Conservation (phyloP, 2,329 filamentous ascomycete genomes). For the Paracoccidioides brasiliensis region DNA sequence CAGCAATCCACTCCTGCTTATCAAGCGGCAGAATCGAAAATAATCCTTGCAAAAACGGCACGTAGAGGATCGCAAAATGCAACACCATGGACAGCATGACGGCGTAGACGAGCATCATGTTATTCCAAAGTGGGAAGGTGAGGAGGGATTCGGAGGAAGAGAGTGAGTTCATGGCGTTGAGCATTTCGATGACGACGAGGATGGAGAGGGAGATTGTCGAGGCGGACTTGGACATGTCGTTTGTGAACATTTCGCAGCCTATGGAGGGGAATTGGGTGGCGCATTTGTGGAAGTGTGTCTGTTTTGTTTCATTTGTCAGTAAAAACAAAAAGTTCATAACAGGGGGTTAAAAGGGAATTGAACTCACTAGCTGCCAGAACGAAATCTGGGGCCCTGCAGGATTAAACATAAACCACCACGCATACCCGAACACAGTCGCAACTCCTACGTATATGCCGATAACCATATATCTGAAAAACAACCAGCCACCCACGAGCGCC, state of each 20-base stretch:
- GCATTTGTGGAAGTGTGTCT: conserved; percentile 87
- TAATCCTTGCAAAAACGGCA: conserved; percentile 71
- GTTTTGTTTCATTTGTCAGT: background rate
- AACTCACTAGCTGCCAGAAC: conserved; percentile 64
- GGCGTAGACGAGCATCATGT: conserved; percentile 96
- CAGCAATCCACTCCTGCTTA: conserved; percentile 81
- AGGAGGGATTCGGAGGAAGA: conserved; percentile 90
- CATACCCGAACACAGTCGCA: conserved; percentile 91
- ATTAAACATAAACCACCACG: conserved; percentile 99
- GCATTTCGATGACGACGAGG: conserved; percentile 96
- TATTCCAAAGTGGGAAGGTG: conserved; percentile 91
- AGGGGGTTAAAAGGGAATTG: background rate
- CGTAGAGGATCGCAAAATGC: conserved; percentile 89
- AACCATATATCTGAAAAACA: conserved; percentile 95
- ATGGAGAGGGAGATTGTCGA: conserved; percentile 85
- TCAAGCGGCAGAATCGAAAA: conserved; percentile 87
- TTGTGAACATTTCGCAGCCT: conserved; percentile 81
- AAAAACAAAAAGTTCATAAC: background rate
- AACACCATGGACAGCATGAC: conserved; percentile 86
- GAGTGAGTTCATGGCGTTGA: conserved; percentile 96
- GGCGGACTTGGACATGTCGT: conserved; percentile 74
- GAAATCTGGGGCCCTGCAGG: conserved; percentile 75
- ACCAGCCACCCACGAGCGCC: conserved; percentile 80
- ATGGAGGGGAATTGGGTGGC: conserved; percentile 73
- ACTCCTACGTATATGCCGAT: conserved; percentile 91